Conservation (phyloP, 176 grass and related monocot species). For the Carex kokanica region DNA sequence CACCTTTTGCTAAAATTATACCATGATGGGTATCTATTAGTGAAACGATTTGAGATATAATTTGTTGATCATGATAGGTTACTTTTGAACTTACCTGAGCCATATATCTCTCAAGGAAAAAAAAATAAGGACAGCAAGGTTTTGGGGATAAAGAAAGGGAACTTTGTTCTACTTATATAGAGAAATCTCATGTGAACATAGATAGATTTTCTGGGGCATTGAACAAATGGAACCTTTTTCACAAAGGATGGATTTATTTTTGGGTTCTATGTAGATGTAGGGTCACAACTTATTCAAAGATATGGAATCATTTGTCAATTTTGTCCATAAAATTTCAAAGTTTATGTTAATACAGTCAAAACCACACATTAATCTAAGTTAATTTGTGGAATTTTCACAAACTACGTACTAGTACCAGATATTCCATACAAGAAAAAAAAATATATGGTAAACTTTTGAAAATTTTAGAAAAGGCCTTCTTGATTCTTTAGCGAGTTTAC, state of each 20-base stretch:
- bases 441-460: too few species aligned
- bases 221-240: not conserved
- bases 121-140: not conserved
- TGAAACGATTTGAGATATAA: constrained; percentile 8
- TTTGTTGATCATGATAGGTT: not conserved
- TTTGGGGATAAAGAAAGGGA: not conserved
- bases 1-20: constrained; percentile 59
- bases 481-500: not conserved
- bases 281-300: not conserved
- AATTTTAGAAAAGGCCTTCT: not conserved
- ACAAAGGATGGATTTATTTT: not conserved
- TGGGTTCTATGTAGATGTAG: not conserved
- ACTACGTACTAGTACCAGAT: not conserved
- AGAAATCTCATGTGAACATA: constrained; percentile 14
- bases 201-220: not conserved
- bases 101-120: constrained; percentile 33
- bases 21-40: not conserved
- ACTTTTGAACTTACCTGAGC: constrained; percentile 48
- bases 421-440: not conserved
- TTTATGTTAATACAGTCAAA: not conserved
- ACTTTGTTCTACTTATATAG: not conserved
- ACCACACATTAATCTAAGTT: not conserved
- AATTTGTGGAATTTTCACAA: not conserved
- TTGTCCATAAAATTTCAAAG: not conserved
- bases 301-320: not conserved